Conservation (phyloP, 148 eudicot species). For the Camellia sinensis region DNA sequence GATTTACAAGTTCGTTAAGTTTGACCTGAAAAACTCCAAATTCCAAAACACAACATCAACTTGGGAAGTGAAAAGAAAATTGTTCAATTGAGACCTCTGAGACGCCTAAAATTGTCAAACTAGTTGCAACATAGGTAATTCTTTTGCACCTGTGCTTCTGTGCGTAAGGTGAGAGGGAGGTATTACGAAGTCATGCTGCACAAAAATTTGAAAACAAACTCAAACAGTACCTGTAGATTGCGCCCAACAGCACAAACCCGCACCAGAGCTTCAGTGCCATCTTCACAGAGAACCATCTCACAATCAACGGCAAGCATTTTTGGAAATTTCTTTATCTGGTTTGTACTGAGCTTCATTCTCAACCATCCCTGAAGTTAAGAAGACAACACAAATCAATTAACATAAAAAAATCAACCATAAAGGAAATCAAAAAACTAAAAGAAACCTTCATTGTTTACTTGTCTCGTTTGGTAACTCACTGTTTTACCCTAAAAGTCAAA, state of each 20-base stretch:
- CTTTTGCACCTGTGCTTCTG: background rate
- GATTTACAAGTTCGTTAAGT: conserved; percentile 80
- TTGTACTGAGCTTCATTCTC: conserved; percentile 51
- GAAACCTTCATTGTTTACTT: background rate
- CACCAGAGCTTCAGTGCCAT: conserved; percentile 93
- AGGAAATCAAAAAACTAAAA: background rate
- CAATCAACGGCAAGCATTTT: conserved; percentile 83
- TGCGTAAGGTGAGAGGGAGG: background rate
- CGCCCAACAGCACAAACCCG: conserved; percentile 83
- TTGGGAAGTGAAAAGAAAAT: background rate
- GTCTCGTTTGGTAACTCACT: too few species aligned
- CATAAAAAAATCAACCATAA: background rate
- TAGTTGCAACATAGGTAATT: background rate
- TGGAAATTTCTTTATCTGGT: conserved; percentile 29
- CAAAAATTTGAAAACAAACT: background rate
- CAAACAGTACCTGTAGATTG: conserved; percentile 51
- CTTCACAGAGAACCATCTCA: conserved; percentile 99
- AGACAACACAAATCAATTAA: background rate
- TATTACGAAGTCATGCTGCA: background rate
- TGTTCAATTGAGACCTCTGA: background rate
- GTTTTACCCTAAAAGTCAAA: too few species aligned
- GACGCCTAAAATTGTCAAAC: background rate
- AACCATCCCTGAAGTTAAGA: conserved; percentile 60
- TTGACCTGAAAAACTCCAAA: conserved; percentile 50
- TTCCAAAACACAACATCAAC: background rate